Percentiles rank a stretch among this genome's conserved stretches.
Conservation (phyloP, 1,284 basidiomycete genomes). For the Acaromyces ingoldii region DNA sequence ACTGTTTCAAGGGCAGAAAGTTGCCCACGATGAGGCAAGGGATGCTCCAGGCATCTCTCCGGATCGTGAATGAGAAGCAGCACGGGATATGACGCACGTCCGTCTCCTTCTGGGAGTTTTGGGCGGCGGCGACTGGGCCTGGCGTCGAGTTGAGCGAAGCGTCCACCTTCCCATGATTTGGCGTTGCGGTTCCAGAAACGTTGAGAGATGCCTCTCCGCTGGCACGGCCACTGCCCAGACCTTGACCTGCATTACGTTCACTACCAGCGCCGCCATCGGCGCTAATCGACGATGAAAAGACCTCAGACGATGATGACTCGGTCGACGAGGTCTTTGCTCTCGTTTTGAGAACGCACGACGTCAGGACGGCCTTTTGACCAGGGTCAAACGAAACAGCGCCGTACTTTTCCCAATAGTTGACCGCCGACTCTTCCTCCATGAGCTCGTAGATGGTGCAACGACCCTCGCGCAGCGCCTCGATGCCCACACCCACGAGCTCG, state of each 20-base stretch:
- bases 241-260: no score
- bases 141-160: no score
- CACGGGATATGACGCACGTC: no score
- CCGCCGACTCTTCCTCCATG: constrained; percentile 68
- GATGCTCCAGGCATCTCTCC: constrained; percentile 61
- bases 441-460: constrained; percentile 93
- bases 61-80: constrained; percentile 91
- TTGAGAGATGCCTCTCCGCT: no score
- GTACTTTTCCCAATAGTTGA: constrained; percentile 82
- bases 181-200: no score
- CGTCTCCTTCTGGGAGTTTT: no score
- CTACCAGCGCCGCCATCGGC: no score
- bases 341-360: constrained; percentile 71
- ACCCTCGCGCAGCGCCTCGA: constrained; percentile 76
- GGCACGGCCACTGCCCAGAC: no score
- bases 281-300: not conserved
- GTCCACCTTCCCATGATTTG: no score
- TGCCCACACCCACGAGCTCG: constrained; percentile 76
- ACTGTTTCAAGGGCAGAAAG: constrained; percentile 12
- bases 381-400: constrained; percentile 65
- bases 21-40: constrained; percentile 19
- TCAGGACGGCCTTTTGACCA: constrained; percentile 77
- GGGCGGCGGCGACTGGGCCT: no score
- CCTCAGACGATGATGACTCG: not conserved
- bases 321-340: not conserved